These are phyloP conservation scores for Dictyostelium brefeldianum DNA, from an alignment of 78 protist genomes.

Conservation along the genomic window DNA sequence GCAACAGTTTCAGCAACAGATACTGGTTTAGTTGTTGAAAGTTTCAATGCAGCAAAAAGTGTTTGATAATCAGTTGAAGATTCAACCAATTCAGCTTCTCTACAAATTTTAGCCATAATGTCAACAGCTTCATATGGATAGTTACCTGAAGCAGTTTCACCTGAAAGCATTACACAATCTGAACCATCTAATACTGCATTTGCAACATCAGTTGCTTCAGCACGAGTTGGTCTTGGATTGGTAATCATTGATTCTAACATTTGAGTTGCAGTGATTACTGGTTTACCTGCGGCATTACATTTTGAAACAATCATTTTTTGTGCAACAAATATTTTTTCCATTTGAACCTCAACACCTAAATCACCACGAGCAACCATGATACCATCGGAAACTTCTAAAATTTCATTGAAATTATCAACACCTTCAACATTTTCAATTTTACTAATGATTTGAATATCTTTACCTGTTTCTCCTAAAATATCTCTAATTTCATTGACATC, in stretches of 20 bases:
- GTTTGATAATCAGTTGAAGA: constrained; percentile 74
- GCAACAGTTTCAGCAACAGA: constrained; percentile 77
- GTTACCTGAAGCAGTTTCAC: constrained; percentile 89
- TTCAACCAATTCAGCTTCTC: constrained; percentile 83
- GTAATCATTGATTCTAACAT: constrained; percentile 95
- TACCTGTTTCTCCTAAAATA: constrained; percentile 67
- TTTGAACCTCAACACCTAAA: constrained; percentile 95
- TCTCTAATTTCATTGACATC: constrained; percentile 85
- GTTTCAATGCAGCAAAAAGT: constrained; percentile 69
- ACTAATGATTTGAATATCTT: constrained; percentile 89
- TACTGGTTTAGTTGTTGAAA: constrained; percentile 44
- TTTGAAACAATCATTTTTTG: constrained; percentile 95
- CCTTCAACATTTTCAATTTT: constrained; percentile 96
- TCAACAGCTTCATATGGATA: constrained; percentile 88
- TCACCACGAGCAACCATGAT: constrained; percentile 99
- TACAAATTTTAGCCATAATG: constrained; percentile 83
- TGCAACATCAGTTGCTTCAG: constrained; percentile 97
- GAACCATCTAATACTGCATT: constrained; percentile 96
- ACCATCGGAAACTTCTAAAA: constrained; percentile 93
- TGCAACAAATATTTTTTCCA: constrained; percentile 89
- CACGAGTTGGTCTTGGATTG: constrained; percentile 95
- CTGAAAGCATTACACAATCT: constrained; percentile 95
- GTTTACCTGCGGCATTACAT: constrained; percentile 91
- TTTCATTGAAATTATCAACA: constrained; percentile 91
- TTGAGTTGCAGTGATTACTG: constrained; percentile 97